A percentile compares a stretch with the other conserved stretches of the same genome.
Conservation (phyloP, 495 filamentous ascomycete genomes). For the Penicillium manginii region DNA sequence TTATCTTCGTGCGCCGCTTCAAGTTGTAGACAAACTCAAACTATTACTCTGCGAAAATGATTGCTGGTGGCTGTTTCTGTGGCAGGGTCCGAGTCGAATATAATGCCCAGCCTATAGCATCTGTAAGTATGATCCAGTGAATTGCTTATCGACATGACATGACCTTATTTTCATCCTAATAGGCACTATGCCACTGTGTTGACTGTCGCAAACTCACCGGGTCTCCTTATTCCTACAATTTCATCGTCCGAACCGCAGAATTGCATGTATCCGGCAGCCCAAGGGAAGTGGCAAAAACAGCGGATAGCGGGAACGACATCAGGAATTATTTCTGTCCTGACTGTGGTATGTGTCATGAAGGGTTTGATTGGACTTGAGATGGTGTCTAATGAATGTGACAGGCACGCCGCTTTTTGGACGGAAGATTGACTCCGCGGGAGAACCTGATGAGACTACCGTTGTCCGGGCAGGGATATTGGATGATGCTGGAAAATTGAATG, state of each 20-base stretch:
- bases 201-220: constrained; percentile 46
- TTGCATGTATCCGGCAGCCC: constrained; percentile 35
- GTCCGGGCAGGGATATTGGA: constrained; percentile 45
- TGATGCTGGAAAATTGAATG: constrained; percentile 25
- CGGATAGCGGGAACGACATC: constrained; percentile 41
- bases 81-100: constrained; percentile 31
- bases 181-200: constrained; percentile 43
- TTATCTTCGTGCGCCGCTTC: no score
- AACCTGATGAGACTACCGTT: constrained; percentile 22
- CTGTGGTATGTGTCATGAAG: constrained; percentile 33
- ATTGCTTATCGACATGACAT: neutral
- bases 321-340: constrained; percentile 44
- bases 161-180: neutral
- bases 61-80: constrained; percentile 37
- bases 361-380: neutral
- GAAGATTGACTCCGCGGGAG: constrained; percentile 22
- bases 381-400: constrained; percentile 20
- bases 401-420: constrained; percentile 41
- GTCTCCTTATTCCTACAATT: constrained; percentile 24
- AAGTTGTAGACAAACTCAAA: no score
- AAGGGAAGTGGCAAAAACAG: constrained; percentile 33
- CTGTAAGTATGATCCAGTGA: constrained; percentile 26
- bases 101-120: constrained; percentile 25
- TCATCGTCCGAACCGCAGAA: constrained; percentile 29
- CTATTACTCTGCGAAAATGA: constrained; percentile 23